phyloP scores from a whole-genome alignment of 208 protist genomes.

The Entamoeba nuttalli region DNA sequence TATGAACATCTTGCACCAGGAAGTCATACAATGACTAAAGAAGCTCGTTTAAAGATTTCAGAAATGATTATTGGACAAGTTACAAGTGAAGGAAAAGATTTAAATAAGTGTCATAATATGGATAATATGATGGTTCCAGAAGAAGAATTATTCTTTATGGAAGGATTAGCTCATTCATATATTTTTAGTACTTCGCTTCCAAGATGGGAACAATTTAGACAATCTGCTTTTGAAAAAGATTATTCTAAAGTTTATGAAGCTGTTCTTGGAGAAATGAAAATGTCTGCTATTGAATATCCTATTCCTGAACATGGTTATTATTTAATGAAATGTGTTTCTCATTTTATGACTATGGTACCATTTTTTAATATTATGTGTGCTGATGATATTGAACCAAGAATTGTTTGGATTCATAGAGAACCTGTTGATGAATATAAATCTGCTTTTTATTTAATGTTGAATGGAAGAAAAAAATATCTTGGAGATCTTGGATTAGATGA shows the following conservation, averaged over 20 bases:
- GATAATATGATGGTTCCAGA: background rate
- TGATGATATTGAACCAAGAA: background rate
- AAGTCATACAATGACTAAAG: background rate
- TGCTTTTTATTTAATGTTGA: background rate
- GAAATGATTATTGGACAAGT: background rate
- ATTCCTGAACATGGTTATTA: background rate
- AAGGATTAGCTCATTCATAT: background rate
- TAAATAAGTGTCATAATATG: background rate
- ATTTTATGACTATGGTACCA: background rate
- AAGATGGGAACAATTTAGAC: background rate
- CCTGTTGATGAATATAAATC: background rate
- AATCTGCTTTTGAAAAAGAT: background rate
- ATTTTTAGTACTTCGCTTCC: background rate
- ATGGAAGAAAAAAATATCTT: background rate
- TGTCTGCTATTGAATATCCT: background rate
- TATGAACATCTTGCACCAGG: background rate
- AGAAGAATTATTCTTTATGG: background rate
- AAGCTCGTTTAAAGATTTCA: background rate
- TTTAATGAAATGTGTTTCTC: background rate
- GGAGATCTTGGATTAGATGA: background rate
- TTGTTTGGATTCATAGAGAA: background rate
- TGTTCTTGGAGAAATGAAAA: background rate
- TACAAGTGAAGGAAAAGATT: background rate
- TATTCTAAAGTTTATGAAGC: background rate
- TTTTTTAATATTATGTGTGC: background rate